Percentiles rank a stretch among this genome's conserved stretches.
Conservation (phyloP, 163 green algal species). For the Scenedesmus sp. region DNA sequence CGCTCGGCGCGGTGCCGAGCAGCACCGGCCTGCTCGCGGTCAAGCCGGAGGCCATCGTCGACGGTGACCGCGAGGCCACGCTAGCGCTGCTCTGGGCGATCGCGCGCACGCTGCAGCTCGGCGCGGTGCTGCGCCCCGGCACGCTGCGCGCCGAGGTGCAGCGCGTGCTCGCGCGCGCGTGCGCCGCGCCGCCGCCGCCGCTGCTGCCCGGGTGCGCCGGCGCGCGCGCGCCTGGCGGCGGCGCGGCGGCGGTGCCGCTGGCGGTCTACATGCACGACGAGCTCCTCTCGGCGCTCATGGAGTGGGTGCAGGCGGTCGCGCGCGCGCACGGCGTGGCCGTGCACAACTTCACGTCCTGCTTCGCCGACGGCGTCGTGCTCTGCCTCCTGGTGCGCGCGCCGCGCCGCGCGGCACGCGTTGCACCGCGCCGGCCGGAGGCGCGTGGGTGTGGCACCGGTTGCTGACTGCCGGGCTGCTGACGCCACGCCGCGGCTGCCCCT, state of each 20-base stretch:
- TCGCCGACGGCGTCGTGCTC: constrained; percentile 75
- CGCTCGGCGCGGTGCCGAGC: constrained; percentile 38
- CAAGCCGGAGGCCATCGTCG: constrained; percentile 60
- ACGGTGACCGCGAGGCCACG: constrained; percentile 70
- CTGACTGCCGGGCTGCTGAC: too few relatives aligned
- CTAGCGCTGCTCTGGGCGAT: constrained; percentile 71
- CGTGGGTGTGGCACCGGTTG: neutral
- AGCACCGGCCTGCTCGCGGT: constrained; percentile 30
- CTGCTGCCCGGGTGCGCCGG: neutral
- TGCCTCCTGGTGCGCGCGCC: constrained; percentile 72
- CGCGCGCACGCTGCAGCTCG: constrained; percentile 60
- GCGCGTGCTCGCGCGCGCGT: constrained; percentile 49
- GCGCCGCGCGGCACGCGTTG: neutral
- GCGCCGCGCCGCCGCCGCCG: neutral
- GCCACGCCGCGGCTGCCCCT: too few relatives aligned
- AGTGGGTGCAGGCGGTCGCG: constrained; percentile 75
- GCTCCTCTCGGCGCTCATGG: constrained; percentile 57
- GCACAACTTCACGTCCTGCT: constrained; percentile 62
- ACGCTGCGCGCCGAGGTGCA: constrained; percentile 63
- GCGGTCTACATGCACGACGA: constrained; percentile 52
- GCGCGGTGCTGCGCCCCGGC: constrained; percentile 50
- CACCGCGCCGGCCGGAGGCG: neutral
- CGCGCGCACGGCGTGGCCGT: constrained; percentile 54
- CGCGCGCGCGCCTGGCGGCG: neutral
- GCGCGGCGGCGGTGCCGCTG: constrained; percentile 29